Evolutionary conservation across 768 basidiomycete genomes (phyloP).

Genomic region (Lyophyllum semitale): DNA sequence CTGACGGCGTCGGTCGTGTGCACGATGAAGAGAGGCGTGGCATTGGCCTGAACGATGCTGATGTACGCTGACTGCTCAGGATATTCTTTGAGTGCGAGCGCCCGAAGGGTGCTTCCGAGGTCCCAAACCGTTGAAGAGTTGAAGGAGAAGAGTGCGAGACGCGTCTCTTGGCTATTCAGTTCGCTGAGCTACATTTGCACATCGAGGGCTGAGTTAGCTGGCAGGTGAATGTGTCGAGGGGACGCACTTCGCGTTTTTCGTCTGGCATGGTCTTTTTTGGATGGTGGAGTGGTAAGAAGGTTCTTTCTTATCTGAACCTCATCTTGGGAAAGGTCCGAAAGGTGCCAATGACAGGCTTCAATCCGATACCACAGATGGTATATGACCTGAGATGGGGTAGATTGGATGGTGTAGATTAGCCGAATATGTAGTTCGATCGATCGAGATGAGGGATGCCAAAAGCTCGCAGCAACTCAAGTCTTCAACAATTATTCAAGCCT

Average conservation of each 20-base stretch:
- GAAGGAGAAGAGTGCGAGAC: constrained; percentile 10
- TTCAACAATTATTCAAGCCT: too few relatives aligned
- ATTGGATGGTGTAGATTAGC: background rate
- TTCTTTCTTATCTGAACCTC: background rate
- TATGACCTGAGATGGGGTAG: background rate
- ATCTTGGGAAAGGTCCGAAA: background rate
- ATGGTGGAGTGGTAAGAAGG: background rate
- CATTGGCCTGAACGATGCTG: constrained; percentile 7
- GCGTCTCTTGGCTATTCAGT: constrained; percentile 11
- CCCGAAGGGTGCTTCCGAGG: constrained; percentile 10
- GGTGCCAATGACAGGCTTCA: background rate
- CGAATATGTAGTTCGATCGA: background rate
- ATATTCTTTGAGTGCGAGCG: constrained; percentile 13
- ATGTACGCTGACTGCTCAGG: constrained; percentile 13
- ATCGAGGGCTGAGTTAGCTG: background rate
- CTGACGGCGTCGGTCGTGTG: constrained; percentile 11
- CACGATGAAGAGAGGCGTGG: constrained; percentile 8
- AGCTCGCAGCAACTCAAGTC: background rate
- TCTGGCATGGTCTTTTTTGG: constrained; percentile 4
- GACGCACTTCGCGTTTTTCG: constrained; percentile 12
- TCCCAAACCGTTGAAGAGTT: constrained; percentile 13
- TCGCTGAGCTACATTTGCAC: background rate
- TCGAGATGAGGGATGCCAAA: background rate
- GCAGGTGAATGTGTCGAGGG: background rate
- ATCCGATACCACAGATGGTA: background rate